phyloP scores from a whole-genome alignment of 306 rosid species.

The Inga leiocalycina region DNA sequence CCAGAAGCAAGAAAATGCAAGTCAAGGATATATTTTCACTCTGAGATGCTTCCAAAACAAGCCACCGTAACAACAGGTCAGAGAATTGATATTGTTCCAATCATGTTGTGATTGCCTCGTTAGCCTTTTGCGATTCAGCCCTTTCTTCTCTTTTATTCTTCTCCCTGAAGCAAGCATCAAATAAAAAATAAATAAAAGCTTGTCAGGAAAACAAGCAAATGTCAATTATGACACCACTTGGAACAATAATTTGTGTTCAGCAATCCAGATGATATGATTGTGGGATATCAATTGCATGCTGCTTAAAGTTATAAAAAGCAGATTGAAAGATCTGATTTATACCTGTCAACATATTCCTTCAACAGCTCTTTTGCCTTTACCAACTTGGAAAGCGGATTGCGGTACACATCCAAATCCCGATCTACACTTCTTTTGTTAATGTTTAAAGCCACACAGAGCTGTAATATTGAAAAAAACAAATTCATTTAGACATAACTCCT shows the following conservation, averaged over 20 bases:
- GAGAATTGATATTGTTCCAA: slow-evolving; percentile 55
- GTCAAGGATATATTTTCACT: slow-evolving; percentile 36
- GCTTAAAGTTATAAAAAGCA: neutral
- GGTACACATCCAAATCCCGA: slow-evolving; percentile 89
- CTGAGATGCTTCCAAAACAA: slow-evolving; percentile 29
- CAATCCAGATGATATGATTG: slow-evolving; percentile 12
- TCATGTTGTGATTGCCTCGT: slow-evolving; percentile 72
- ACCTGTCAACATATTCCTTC: slow-evolving; percentile 88
- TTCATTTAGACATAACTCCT: slow-evolving; percentile 20
- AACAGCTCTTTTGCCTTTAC: slow-evolving; percentile 96
- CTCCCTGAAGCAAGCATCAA: slow-evolving; percentile 68
- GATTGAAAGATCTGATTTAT: slow-evolving; percentile 37
- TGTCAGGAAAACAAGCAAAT: slow-evolving; percentile 21
- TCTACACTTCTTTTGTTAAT: slow-evolving; percentile 80
- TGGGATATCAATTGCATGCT: neutral
- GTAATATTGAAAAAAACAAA: slow-evolving; percentile 40
- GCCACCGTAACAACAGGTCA: slow-evolving; percentile 32
- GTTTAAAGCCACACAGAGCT: slow-evolving; percentile 79
- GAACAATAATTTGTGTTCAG: slow-evolving; percentile 12
- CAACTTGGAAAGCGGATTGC: slow-evolving; percentile 87
- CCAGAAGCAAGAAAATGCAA: slow-evolving; percentile 31
- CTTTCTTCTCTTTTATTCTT: slow-evolving; percentile 89
- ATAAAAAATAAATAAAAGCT: slow-evolving; percentile 7
- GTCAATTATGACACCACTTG: neutral
- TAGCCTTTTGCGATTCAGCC: slow-evolving; percentile 65